Evolutionary conservation across 148 eudicot genomes (phyloP).

Genomic region (Arctostaphylos glauca): DNA sequence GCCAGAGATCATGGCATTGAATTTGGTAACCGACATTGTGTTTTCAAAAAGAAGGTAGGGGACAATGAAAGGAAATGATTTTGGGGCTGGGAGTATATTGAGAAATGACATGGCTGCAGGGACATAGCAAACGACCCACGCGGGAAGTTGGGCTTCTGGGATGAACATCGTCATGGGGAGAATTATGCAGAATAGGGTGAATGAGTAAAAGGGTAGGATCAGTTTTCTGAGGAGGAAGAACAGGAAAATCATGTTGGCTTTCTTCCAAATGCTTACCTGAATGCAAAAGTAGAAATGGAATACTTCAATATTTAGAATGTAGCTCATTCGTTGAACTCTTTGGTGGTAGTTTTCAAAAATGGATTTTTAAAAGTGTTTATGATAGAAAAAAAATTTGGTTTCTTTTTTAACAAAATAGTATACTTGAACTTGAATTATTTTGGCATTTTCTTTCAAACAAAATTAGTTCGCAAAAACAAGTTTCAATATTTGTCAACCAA

Average conservation of each 20-base stretch:
- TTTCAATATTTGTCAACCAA: no score
- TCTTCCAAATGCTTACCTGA: slow-evolving; percentile 92
- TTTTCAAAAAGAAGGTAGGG: slow-evolving; percentile 95
- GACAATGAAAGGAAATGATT: slow-evolving; percentile 90
- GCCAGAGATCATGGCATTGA: slow-evolving; percentile 97
- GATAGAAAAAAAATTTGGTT: not conserved
- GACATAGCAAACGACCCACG: slow-evolving; percentile 93
- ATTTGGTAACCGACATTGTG: slow-evolving; percentile 98
- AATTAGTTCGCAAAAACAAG: no score
- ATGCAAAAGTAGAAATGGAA: slow-evolving; percentile 12
- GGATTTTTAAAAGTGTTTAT: not conserved
- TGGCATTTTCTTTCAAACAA: not conserved
- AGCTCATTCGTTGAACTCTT: not conserved
- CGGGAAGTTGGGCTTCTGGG: slow-evolving; percentile 89
- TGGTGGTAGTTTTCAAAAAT: not conserved
- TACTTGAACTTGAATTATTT: not conserved
- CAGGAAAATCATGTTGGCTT: slow-evolving; percentile 76
- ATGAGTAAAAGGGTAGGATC: slow-evolving; percentile 90
- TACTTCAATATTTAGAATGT: not conserved
- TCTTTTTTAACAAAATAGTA: not conserved
- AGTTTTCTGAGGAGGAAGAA: slow-evolving; percentile 91
- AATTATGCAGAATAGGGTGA: slow-evolving; percentile 91
- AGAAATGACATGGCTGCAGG: slow-evolving; percentile 91
- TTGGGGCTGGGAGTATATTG: slow-evolving; percentile 93
- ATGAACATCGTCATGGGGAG: slow-evolving; percentile 99